A percentile compares a stretch with the other conserved stretches of the same genome.
Conservation (phyloP, 208 protist species). For the Crithidia expoeki region DNA sequence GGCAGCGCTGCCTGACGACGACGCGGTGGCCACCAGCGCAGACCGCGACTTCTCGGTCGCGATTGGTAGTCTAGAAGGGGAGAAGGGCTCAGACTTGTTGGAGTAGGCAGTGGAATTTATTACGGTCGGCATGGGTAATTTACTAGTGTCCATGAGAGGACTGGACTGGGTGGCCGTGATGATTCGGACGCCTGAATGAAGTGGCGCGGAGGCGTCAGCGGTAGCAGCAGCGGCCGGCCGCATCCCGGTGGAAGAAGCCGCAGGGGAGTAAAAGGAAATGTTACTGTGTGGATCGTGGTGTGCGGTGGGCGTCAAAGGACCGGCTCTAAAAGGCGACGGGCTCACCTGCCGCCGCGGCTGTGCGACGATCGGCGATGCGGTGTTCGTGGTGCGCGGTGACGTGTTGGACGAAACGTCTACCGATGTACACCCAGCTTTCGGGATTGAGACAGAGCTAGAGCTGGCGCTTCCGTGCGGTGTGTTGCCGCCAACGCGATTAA, state of each 20-base stretch:
- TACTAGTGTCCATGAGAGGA: neutral
- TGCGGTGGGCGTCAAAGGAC: neutral
- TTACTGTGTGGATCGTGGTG: constrained; percentile 8
- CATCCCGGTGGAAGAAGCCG: neutral
- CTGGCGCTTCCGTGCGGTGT: constrained; percentile 23
- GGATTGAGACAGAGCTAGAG: constrained; percentile 40
- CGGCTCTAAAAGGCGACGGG: neutral
- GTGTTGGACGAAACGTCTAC: constrained; percentile 10
- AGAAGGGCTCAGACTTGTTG: neutral
- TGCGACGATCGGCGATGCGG: constrained; percentile 1
- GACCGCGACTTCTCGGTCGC: constrained; percentile 7
- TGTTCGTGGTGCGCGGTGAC: constrained; percentile 1
- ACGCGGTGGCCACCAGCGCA: constrained; percentile 14
- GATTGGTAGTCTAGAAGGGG: neutral
- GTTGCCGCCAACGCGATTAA: neutral
- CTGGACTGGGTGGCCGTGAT: neutral
- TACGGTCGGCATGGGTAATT: constrained; percentile 13
- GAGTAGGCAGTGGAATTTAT: constrained; percentile 7
- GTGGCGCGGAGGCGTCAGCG: no score
- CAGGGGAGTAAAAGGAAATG: constrained; percentile 3
- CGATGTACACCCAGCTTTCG: constrained; percentile 9
- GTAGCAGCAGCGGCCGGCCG: neutral
- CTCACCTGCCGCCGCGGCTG: constrained; percentile 7
- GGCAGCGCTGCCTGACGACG: neutral
- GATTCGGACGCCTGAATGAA: neutral